Percentiles rank a stretch among this genome's conserved stretches.
These are phyloP conservation scores for Ballota nigra DNA, from an alignment of 257 asterid species.

Conservation along the genomic window DNA sequence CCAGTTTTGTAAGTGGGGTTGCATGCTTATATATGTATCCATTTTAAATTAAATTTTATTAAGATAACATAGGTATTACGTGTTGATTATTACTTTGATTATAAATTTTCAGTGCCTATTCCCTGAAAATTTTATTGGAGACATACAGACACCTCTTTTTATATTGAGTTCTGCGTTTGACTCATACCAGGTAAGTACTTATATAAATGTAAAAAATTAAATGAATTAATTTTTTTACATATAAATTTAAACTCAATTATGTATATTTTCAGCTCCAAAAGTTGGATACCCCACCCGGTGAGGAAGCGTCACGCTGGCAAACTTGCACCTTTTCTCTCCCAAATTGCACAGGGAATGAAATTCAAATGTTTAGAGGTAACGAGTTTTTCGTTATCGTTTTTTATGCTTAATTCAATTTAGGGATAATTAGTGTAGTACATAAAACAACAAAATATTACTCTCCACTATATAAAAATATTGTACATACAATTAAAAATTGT, in stretches of 20 bases:
- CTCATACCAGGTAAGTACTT: background rate
- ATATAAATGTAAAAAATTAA: no score
- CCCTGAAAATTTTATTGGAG: background rate
- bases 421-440: no score
- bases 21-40: no score
- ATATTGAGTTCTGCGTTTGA: background rate
- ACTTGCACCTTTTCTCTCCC: background rate
- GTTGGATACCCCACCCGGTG: background rate
- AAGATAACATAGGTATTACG: background rate
- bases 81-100: background rate
- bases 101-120: background rate
- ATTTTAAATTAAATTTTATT: background rate
- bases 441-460: no score
- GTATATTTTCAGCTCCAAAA: background rate
- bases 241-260: no score
- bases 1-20: slow-evolving; percentile 20
- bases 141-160: background rate
- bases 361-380: no score
- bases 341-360: background rate
- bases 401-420: no score
- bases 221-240: no score
- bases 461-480: no score
- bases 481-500: no score
- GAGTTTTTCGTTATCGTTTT: no score
- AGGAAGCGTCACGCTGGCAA: background rate